Percentiles rank a stretch among this genome's conserved stretches.
Evolutionary conservation across 345 rosid species (phyloP).

Genomic region (Corymbia maculata): DNA sequence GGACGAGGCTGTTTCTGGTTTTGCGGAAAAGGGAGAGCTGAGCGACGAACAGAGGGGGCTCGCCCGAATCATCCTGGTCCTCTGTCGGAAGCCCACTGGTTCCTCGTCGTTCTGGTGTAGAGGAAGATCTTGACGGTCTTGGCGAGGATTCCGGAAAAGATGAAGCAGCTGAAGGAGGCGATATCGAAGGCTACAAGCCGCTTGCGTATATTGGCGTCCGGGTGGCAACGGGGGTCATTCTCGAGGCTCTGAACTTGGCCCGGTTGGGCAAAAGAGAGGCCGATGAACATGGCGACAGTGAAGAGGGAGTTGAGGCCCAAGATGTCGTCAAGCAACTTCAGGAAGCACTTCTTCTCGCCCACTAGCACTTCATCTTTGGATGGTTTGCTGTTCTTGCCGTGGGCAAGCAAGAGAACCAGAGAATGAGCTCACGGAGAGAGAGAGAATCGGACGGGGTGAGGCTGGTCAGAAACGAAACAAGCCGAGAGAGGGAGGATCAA

Average conservation of each 20-base stretch:
- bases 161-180: conserved; percentile 5
- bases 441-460: no score
- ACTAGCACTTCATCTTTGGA: background rate
- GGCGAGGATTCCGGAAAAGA: background rate
- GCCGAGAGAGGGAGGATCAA: no score
- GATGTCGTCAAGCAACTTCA: background rate
- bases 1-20: no score
- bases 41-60: no score
- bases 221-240: background rate
- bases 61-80: no score
- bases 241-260: background rate
- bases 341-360: background rate
- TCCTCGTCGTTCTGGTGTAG: background rate
- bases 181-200: background rate
- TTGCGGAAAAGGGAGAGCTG: no score
- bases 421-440: background rate
- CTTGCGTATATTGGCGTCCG: background rate
- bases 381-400: background rate
- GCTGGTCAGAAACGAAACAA: no score
- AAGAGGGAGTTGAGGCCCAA: conserved; percentile 1
- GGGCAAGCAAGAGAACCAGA: background rate
- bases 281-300: background rate
- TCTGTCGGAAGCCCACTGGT: no score
- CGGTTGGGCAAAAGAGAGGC: background rate
- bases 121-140: background rate